Percentiles rank a stretch among this genome's conserved stretches.
phyloP scores from a whole-genome alignment of 768 basidiomycete species.

The Rhodotorula graminis region DNA sequence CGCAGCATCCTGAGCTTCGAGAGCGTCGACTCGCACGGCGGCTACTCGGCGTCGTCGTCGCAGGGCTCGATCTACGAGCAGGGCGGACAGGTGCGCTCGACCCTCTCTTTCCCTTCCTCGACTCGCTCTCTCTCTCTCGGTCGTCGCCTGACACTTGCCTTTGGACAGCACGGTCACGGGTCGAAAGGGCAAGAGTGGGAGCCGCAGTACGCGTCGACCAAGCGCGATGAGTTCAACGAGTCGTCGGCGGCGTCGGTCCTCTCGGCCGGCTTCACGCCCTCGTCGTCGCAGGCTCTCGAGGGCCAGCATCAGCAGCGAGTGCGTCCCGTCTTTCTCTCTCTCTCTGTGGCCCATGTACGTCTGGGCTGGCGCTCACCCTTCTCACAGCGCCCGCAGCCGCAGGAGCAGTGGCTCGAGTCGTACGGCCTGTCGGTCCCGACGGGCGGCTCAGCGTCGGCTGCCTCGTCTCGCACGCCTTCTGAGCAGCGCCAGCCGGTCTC shows the following conservation, averaged over 20 bases:
- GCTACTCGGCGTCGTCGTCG: not conserved
- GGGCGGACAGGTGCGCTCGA: not conserved
- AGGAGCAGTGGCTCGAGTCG: constrained; percentile 1
- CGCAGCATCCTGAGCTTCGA: constrained; percentile 11
- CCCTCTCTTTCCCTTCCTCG: not conserved
- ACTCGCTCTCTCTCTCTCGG: not conserved
- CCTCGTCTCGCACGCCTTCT: too few species aligned
- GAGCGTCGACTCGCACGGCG: not conserved
- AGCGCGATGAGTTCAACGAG: not conserved
- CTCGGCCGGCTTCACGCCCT: too few species aligned
- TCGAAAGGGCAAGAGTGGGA: not conserved
- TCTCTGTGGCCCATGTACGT: too few species aligned
- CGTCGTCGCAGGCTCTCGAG: not conserved
- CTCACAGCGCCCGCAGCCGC: not conserved
- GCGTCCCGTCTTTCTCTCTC: not conserved
- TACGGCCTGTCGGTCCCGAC: constrained; percentile 2
- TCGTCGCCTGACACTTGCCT: too few species aligned
- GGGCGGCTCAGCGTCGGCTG: not conserved
- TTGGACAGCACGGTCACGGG: too few species aligned
- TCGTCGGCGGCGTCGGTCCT: not conserved
- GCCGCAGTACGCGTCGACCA: too few species aligned
- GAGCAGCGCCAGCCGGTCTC: too few species aligned
- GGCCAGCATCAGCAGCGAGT: not conserved
- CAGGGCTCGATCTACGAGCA: not conserved
- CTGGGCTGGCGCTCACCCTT: too few species aligned